phyloP scores from a whole-genome alignment of 768 basidiomycete genomes.

The Megacollybia marginata region DNA sequence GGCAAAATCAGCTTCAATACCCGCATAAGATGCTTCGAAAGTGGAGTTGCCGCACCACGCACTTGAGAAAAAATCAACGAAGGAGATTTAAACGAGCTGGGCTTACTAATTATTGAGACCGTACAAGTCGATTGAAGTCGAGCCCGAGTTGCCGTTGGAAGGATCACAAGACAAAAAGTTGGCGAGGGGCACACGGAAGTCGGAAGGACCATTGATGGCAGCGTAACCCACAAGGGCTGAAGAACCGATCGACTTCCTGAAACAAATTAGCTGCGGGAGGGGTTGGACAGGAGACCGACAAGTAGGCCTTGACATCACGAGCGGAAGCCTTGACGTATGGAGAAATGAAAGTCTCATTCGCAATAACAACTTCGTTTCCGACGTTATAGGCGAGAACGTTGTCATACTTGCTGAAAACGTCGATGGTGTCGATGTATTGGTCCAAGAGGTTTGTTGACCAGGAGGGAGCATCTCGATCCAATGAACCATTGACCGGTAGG shows the following conservation, averaged over 20 bases:
- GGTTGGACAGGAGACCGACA: constrained; percentile 38
- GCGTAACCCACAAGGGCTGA: constrained; percentile 76
- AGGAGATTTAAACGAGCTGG: neutral
- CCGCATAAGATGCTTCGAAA: constrained; percentile 53
- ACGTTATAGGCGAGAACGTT: constrained; percentile 88
- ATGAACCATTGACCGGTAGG: constrained; percentile 80
- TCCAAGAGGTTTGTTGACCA: constrained; percentile 82
- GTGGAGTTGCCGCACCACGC: constrained; percentile 75
- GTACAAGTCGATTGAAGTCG: constrained; percentile 72
- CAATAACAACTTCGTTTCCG: constrained; percentile 72
- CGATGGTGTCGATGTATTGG: constrained; percentile 71
- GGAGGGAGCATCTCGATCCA: constrained; percentile 60
- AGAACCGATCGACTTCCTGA: constrained; percentile 57
- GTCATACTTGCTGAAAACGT: constrained; percentile 77
- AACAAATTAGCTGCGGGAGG: constrained; percentile 1
- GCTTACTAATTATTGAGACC: constrained; percentile 84
- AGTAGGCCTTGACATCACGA: constrained; percentile 79
- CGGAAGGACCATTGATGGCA: constrained; percentile 65
- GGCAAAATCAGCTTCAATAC: constrained; percentile 45
- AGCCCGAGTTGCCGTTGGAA: constrained; percentile 40
- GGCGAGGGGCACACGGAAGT: constrained; percentile 62
- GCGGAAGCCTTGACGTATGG: constrained; percentile 89
- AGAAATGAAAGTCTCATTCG: constrained; percentile 51
- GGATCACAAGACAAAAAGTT: constrained; percentile 76
- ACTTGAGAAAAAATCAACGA: constrained; percentile 30